Evolutionary conservation across 1,139 yeast species (phyloP).

Genomic region (Scheffersomyces cryptocercus): DNA sequence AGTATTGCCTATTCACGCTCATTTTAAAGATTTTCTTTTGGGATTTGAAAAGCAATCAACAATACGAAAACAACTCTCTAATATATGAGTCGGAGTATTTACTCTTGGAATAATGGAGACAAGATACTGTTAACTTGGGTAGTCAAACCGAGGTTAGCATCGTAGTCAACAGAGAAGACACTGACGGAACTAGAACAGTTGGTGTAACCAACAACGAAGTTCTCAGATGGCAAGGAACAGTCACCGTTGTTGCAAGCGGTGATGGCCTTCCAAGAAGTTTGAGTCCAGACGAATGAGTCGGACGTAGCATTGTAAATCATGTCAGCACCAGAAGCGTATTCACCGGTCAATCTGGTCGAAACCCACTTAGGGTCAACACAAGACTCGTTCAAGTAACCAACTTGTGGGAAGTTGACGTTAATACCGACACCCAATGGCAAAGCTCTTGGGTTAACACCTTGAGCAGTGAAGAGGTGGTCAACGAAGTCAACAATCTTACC

Average conservation of each 20-base stretch:
- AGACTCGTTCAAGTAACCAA: conserved; percentile 30
- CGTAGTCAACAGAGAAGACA: conserved; percentile 44
- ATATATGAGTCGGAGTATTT: no score
- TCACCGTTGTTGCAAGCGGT: conserved; percentile 33
- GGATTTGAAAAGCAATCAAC: no score
- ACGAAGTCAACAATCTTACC: conserved; percentile 39
- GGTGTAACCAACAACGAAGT: conserved; percentile 18
- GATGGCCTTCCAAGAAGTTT: conserved; percentile 18
- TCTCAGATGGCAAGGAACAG: conserved; percentile 40
- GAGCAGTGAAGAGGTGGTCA: conserved; percentile 32
- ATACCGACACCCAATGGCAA: conserved; percentile 49
- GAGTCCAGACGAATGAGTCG: conserved; percentile 22
- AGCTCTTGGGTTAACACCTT: conserved; percentile 29
- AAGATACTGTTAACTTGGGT: conserved; percentile 25
- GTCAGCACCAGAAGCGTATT: conserved; percentile 29
- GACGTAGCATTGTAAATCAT: conserved; percentile 32
- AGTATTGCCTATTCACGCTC: no score
- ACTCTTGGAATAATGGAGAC: conserved; percentile 16
- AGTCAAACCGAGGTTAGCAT: conserved; percentile 33
- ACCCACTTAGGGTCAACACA: conserved; percentile 43
- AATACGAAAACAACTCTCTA: no score
- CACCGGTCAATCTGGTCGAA: conserved; percentile 41
- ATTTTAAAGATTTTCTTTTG: no score
- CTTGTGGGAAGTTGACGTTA: conserved; percentile 50
- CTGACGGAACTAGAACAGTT: conserved; percentile 38